Evolutionary conservation across 2,329 filamentous ascomycete genomes (phyloP), one percentile per base, ranked within the genome.

Genomic region (Apiospora saccharicola): DNA sequence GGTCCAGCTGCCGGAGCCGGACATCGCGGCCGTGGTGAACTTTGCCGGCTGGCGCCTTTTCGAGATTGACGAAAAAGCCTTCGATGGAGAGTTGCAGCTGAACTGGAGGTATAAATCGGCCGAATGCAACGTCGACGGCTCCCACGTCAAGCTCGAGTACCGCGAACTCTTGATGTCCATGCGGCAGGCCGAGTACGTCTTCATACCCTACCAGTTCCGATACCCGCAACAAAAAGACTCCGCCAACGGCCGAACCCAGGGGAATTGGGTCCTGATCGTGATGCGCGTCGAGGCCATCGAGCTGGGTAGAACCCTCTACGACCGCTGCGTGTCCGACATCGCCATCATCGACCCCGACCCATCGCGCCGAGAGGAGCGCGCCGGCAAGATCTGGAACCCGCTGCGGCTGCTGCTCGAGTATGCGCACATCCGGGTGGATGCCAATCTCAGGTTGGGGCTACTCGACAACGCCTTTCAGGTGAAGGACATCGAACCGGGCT

Each of bases 121-220:
- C 12, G 30, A 5, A 8, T 10, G 3, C 24, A 67, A 41, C 7
- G 37, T 7, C 12, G 37, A 30, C n/a, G 41, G 37, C 37, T 41
- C 37, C 19, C 22, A 2, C 12, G 16, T 44, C 7, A 3, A 16
- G 16, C 7, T 41, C 19, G 5, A 22, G 14, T 37, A 37, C 24
- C 30, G 61, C 8, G 46, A 67, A 13, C 44, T 71, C 70, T 46
- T 24, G 44, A 64, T 46, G 22, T 46, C 49, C 22, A 68, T 71
- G 70, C 64, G 70, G 22, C 22, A 53, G 34, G 70, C 70, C 26
- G 70, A 71, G 43, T 71, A 71, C 70, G 70, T 71, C 22, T 69
- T 71, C 64, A 26, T n/a, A 67, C 70, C 70, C 19, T 71, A 71
- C 64, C 70, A 71, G 67, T 71, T 46, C 26, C 64, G 70, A 3